These are phyloP conservation scores for Penicillium sp. DNA, from an alignment of 2,329 filamentous ascomycete genomes.

Conservation along the genomic window DNA sequence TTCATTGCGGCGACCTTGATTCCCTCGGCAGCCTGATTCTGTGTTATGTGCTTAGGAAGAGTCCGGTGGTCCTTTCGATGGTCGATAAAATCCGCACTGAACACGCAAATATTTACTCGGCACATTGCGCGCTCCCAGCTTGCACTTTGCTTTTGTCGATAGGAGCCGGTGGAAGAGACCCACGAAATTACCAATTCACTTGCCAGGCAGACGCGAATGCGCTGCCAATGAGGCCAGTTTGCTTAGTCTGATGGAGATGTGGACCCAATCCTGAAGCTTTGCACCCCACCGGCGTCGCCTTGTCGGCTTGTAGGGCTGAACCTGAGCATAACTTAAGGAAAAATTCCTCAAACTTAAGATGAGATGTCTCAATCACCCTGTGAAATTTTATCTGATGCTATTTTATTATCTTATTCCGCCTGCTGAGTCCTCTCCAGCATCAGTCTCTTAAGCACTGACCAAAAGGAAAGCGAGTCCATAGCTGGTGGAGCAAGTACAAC, in stretches of 20 bases:
- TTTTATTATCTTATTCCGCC: constrained; percentile 25
- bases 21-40: too few species aligned
- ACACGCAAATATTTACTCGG: too few species aligned
- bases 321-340: not conserved
- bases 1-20: too few species aligned
- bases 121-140: too few species aligned
- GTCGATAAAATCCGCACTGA: too few species aligned
- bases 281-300: not conserved
- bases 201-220: constrained; percentile 8
- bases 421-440: not conserved
- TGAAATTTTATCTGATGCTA: constrained; percentile 27
- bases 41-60: too few species aligned
- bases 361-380: not conserved
- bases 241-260: not conserved
- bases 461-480: constrained; percentile 54
- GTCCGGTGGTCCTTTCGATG: too few species aligned
- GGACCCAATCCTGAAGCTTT: constrained; percentile 3
- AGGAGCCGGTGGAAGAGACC: too few species aligned
- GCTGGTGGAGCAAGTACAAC: constrained; percentile 74
- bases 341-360: not conserved
- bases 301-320: constrained; percentile 17
- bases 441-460: constrained; percentile 37
- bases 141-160: too few species aligned
- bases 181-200: not conserved
- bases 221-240: not conserved